A percentile compares a stretch with the other conserved stretches of the same genome.
These are phyloP conservation scores for Pyropia haitanensis DNA, from an alignment of 23 red algal genomes.

Conservation along the genomic window DNA sequence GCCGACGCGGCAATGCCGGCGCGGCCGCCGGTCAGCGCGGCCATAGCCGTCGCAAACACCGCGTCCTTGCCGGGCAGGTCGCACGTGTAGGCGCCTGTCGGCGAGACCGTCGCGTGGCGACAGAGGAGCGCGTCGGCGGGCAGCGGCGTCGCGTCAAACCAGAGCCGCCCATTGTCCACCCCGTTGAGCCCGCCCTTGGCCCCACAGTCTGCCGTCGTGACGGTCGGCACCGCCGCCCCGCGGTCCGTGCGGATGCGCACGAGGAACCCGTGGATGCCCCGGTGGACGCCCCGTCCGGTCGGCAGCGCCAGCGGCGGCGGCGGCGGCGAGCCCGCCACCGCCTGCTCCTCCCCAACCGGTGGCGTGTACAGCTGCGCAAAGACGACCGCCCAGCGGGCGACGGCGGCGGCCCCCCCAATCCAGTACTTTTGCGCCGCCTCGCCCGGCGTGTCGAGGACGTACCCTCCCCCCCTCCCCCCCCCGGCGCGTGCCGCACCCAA, in stretches of 20 bases:
- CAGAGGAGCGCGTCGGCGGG: slow-evolving; percentile 61
- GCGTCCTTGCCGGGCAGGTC: slow-evolving; percentile 47
- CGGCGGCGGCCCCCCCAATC: slow-evolving; percentile 88
- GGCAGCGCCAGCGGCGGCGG: no score
- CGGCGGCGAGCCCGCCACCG: no score
- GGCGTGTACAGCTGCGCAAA: slow-evolving; percentile 68
- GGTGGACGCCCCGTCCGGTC: slow-evolving; percentile 5
- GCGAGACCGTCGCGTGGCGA: slow-evolving; percentile 46
- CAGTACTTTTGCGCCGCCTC: slow-evolving; percentile 94
- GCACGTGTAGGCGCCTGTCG: slow-evolving; percentile 57
- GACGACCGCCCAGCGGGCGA: slow-evolving; percentile 51
- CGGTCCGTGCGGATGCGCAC: slow-evolving; percentile 68
- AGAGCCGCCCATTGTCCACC: slow-evolving; percentile 97
- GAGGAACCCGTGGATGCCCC: slow-evolving; percentile 84
- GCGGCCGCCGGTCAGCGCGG: slow-evolving; percentile 65
- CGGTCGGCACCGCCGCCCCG: slow-evolving; percentile 20
- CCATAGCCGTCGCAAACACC: slow-evolving; percentile 73
- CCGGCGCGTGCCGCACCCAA: slow-evolving; percentile 8
- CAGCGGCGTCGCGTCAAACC: slow-evolving; percentile 78
- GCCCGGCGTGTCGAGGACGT: slow-evolving; percentile 68
- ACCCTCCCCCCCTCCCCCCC: slow-evolving; percentile 12
- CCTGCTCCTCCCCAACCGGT: no score
- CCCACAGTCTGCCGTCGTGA: slow-evolving; percentile 82
- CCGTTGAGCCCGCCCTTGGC: slow-evolving; percentile 90
- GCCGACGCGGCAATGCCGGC: slow-evolving; percentile 63